These are phyloP conservation scores for Fraxinus paxiana DNA, from an alignment of 305 asterid species.

Conservation along the genomic window DNA sequence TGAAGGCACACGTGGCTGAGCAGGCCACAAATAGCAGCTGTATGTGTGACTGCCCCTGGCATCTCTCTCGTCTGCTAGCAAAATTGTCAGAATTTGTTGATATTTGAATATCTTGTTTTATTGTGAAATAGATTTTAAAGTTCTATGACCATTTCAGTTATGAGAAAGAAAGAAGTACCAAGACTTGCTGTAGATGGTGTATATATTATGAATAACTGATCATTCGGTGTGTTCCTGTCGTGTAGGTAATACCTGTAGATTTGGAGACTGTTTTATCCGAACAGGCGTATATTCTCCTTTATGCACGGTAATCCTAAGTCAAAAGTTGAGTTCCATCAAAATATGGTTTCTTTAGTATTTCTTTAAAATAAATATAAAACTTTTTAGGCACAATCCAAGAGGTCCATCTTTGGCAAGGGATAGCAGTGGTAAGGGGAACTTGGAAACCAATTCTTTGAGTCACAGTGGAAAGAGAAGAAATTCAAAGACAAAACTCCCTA, in stretches of 20 bases:
- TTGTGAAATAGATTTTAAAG: not conserved
- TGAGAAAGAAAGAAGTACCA: too few relatives aligned
- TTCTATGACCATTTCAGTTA: too few relatives aligned
- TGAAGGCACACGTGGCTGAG: not conserved
- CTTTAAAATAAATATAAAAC: not conserved
- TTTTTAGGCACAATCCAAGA: slow-evolving; percentile 35
- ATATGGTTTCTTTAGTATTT: not conserved
- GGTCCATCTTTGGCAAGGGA: slow-evolving; percentile 27
- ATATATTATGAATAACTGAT: too few relatives aligned
- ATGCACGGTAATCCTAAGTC: slow-evolving; percentile 36
- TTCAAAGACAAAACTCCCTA: slow-evolving; percentile 31
- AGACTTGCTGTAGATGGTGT: too few relatives aligned
- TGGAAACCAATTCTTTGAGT: slow-evolving; percentile 36
- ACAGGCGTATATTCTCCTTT: slow-evolving; percentile 56
- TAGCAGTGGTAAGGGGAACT: slow-evolving; percentile 24
- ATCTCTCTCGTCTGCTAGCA: not conserved
- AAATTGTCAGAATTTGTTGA: not conserved
- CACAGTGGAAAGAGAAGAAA: slow-evolving; percentile 34
- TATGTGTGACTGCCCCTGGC: not conserved
- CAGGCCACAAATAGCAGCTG: not conserved
- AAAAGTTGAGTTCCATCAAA: not conserved
- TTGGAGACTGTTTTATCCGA: slow-evolving; percentile 45
- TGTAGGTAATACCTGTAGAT: slow-evolving; percentile 50
- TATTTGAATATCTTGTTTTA: not conserved
- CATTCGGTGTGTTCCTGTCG: not conserved